A percentile compares a stretch with the other conserved stretches of the same genome.
Evolutionary conservation across 2,329 filamentous ascomycete species (phyloP).

Genomic region (Pseudogymnoascus sp.): DNA sequence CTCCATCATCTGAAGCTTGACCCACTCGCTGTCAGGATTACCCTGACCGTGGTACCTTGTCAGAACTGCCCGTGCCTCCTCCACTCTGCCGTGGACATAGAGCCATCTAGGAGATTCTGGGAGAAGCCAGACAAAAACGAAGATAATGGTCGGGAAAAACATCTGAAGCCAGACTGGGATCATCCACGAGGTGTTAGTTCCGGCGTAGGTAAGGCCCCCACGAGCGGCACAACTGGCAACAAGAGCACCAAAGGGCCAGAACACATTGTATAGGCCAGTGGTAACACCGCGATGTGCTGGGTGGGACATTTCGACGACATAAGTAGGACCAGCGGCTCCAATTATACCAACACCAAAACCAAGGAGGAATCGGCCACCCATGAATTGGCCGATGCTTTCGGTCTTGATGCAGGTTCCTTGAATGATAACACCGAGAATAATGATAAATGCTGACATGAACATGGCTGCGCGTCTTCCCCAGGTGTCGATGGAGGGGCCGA

Average conservation of each 20-base stretch:
- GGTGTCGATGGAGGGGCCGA: constrained; percentile 39
- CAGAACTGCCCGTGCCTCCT: constrained; percentile 47
- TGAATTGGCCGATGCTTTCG: constrained; percentile 43
- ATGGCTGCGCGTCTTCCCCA: constrained; percentile 47
- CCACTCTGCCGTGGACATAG: constrained; percentile 47
- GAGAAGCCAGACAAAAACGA: constrained; percentile 45
- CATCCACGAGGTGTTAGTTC: constrained; percentile 38
- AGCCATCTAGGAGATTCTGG: constrained; percentile 60
- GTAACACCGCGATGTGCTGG: constrained; percentile 54
- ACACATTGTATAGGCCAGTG: constrained; percentile 46
- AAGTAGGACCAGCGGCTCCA: constrained; percentile 52
- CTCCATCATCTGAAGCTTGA: constrained; percentile 44
- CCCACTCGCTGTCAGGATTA: constrained; percentile 43
- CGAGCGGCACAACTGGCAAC: constrained; percentile 45
- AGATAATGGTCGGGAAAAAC: constrained; percentile 41
- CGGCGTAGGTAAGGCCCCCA: constrained; percentile 38
- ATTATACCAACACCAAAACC: constrained; percentile 53
- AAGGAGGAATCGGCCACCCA: constrained; percentile 47
- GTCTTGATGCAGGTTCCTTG: constrained; percentile 37
- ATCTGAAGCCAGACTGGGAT: constrained; percentile 47
- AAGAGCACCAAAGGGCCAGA: constrained; percentile 32
- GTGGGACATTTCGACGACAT: constrained; percentile 56
- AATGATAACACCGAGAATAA: constrained; percentile 44
- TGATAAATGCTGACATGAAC: constrained; percentile 46
- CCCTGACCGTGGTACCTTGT: constrained; percentile 52